Base-by-base conservation (phyloP, 1,139 yeast species). In the Debaryomyces subglobosus region DNA sequence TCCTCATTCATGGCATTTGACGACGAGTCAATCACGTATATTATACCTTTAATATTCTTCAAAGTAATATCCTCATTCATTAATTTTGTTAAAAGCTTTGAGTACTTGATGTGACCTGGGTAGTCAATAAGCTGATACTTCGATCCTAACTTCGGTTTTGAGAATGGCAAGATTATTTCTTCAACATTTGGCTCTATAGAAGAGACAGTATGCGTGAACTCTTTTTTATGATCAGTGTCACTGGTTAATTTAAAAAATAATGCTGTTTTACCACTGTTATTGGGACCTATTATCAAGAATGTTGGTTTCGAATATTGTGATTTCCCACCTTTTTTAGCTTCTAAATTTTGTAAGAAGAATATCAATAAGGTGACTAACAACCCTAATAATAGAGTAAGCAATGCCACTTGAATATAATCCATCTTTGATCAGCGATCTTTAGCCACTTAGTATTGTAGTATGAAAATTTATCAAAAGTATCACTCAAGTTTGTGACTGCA, bases 21-120 rank as follows among this genome's bases (percentile, higher is more conserved):
- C 5, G 88, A 79, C 1, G 89, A 73, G 64, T 87, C 94, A 30
- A 92, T 72, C 53, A 92, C 74, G 56, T 82, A 90, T 1, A 90
- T 67, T 5, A 90, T 71, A 3, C 96, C 97, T 54, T 77, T 71
- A 41, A 85, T 68, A 34, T 74, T 72, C 43, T 68, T 66, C 40
- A 79, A 60, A 24, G 83, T 72, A 36, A 74, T 69, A 43, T 78
- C 78, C 21, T 76, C 71, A 13, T 75, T 62, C 44, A 79, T 69
- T 53, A 72, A 59, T 49, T 71, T 75, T 51, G 68, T 67, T 54
- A 81, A 64, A 46, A 77, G 68, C 44, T 78, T 78, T 51, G 80
- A 81, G 56, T 91, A 80, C 63, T 90, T 91, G 49, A 81, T 71
- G 65, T 88, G 94, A 6, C 97, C 97, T 2, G 98, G 98, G 56